Percentiles rank a stretch among this genome's conserved stretches.
phyloP scores from a whole-genome alignment of 176 grass and related monocot genomes.

The Ampelocalamus luodianensis region DNA sequence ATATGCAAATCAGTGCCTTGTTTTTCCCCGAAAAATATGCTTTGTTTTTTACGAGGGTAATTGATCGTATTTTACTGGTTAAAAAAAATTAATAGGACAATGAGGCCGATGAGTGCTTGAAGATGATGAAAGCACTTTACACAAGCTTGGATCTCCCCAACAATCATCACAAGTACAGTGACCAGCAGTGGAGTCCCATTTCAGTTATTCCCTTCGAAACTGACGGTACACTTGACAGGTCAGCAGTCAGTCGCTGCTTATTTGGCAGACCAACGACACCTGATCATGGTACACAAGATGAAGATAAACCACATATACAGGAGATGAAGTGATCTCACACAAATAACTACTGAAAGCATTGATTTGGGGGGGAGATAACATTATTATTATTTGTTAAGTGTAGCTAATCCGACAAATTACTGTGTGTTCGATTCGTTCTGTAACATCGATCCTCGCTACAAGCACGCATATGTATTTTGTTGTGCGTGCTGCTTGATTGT shows the following conservation, averaged over 20 bases:
- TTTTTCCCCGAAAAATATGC: neutral
- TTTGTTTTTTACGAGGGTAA: neutral
- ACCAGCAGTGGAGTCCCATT: slow-evolving; percentile 4
- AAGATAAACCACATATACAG: neutral
- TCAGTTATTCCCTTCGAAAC: slow-evolving; percentile 6
- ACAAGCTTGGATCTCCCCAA: neutral
- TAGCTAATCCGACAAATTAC: slow-evolving; percentile 20
- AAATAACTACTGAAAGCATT: neutral
- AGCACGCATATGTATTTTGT: slow-evolving; percentile 37
- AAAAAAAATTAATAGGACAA: neutral
- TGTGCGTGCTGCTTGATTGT: slow-evolving; percentile 42
- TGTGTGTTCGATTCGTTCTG: slow-evolving; percentile 31
- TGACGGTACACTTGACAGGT: neutral
- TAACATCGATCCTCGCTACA: slow-evolving; percentile 13
- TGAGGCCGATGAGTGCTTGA: slow-evolving; percentile 34
- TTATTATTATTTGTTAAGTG: neutral
- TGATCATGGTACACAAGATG: neutral
- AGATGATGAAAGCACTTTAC: slow-evolving; percentile 40
- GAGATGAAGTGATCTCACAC: slow-evolving; percentile 26
- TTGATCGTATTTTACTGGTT: neutral
- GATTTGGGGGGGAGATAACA: neutral
- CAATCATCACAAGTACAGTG: neutral
- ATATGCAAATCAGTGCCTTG: neutral
- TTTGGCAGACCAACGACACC: slow-evolving; percentile 7
- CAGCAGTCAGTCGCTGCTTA: slow-evolving; percentile 17